Evolutionary conservation across 345 rosid species (phyloP), one percentile per base, ranked within the genome.

Genomic region (Trapa bicornis): DNA sequence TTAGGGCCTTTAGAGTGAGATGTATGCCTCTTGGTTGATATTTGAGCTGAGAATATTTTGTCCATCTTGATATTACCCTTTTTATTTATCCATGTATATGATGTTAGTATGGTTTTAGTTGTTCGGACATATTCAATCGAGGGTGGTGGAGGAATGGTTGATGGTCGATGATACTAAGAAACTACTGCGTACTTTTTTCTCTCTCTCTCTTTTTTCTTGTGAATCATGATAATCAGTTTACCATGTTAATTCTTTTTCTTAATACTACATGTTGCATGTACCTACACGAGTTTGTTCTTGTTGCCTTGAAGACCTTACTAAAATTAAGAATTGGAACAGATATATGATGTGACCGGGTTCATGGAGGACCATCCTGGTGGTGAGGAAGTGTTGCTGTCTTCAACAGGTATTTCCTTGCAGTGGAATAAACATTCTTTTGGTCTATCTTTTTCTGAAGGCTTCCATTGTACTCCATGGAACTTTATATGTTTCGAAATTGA

Each of bases 311-410:
- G 36, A 42, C 43, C 38, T 64, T 61, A 39, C 17, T 13, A 13
- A 29, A 56, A 61, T 35, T 48, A 36, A 42, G 17, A 67, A 39
- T 66, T 72, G 63, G 61, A 63, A 38, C 78, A 88, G 95, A 89
- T 88, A 5, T 88, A 77, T 47, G 79, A 86, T 71, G 95, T 88
- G 72, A 88, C 95, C 56, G 84, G 81, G 69, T 88, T 88, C 75
- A 75, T 88, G 85, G 89, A 84, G 13, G 91, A 88, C 66, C 95
- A 88, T 75, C 95, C 95, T 39, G 91, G 95, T 70, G 95, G 91
- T 37, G 91, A 86, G 29, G 91, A 86, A 57, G 91, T 86, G 14
- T 77, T 88, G 71, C 80, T 88, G 75, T 81, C 84, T 22, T 71
- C 87, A 29, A 86, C 87, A 72, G 95, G 95, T 86, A 77, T 61